phyloP scores from a whole-genome alignment of 192 early-diverging fungal genomes.

The Oehlia diaphana region DNA sequence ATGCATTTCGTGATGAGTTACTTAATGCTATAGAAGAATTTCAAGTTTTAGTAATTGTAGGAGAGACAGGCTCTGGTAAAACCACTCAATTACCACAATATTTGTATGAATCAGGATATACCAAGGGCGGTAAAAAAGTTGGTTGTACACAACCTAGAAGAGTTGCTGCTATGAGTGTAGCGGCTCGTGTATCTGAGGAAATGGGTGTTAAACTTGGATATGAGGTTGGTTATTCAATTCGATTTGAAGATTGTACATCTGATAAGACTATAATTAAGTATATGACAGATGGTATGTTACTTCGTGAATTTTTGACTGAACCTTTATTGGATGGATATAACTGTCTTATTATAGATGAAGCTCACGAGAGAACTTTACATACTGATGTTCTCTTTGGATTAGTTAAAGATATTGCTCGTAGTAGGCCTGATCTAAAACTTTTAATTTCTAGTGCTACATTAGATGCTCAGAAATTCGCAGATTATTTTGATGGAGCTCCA shows the following conservation, averaged over 20 bases:
- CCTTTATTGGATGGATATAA: constrained; percentile 89
- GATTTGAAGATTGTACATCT: constrained; percentile 97
- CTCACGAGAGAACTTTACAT: constrained; percentile 95
- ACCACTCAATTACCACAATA: constrained; percentile 99
- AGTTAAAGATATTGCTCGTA: constrained; percentile 93
- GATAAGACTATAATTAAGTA: constrained; percentile 96
- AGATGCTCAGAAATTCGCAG: constrained; percentile 94
- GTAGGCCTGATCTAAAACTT: constrained; percentile 90
- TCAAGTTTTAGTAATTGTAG: constrained; percentile 93
- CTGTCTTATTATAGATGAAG: constrained; percentile 97
- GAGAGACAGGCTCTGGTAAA: constrained; percentile 98
- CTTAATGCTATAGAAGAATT: constrained; percentile 80
- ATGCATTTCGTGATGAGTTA: constrained; percentile 78
- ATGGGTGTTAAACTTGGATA: constrained; percentile 90
- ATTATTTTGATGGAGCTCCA: constrained; percentile 93
- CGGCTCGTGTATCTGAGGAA: constrained; percentile 96
- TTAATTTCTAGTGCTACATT: constrained; percentile 97
- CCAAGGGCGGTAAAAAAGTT: constrained; percentile 80
- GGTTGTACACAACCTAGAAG: constrained; percentile 98
- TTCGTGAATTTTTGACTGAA: constrained; percentile 97
- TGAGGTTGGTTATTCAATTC: constrained; percentile 91
- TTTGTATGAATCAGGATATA: constrained; percentile 92
- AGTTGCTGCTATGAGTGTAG: constrained; percentile 98
- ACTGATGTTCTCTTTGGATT: constrained; percentile 97
- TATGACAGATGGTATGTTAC: constrained; percentile 98